These are phyloP conservation scores for Fusarium sp. DNA, from an alignment of 2,329 filamentous ascomycete species.

Conservation along the genomic window DNA sequence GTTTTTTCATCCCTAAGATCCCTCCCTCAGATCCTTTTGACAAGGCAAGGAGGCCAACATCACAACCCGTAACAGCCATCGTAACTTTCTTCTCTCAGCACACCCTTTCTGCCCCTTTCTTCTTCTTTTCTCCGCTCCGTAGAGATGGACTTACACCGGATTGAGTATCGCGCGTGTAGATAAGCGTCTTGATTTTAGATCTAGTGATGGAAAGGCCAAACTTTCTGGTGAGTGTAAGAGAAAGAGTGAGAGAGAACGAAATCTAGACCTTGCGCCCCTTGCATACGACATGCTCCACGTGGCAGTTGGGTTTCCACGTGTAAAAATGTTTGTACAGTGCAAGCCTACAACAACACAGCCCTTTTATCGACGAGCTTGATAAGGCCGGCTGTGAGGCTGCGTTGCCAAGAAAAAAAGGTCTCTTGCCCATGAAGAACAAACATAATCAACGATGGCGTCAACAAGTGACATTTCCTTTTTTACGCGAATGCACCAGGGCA, in stretches of 20 bases:
- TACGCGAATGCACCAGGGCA: no score
- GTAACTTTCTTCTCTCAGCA: no score
- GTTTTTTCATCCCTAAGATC: not conserved
- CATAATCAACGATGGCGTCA: not conserved
- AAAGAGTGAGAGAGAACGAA: not conserved
- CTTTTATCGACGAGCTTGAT: no score
- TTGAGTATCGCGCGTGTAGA: not conserved
- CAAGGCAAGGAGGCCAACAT: not conserved
- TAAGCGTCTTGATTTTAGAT: conserved; percentile 1
- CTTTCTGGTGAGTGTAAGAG: not conserved
- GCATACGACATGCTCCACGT: conserved; percentile 40
- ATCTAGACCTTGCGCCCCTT: conserved; percentile 32
- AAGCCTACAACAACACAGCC: not conserved
- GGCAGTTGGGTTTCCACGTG: conserved; percentile 21
- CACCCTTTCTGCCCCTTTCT: not conserved
- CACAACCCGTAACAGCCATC: no score
- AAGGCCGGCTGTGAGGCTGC: not conserved
- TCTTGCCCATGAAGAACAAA: not conserved
- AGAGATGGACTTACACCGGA: conserved; percentile 26
- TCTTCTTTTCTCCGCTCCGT: not conserved
- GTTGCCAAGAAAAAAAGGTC: not conserved
- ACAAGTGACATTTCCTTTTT: not conserved
- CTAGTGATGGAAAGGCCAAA: not conserved
- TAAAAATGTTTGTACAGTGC: conserved; percentile 6
- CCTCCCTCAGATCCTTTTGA: not conserved